Conservation (phyloP, 139 green algal species). For the Astrephomene gubernaculifera region DNA sequence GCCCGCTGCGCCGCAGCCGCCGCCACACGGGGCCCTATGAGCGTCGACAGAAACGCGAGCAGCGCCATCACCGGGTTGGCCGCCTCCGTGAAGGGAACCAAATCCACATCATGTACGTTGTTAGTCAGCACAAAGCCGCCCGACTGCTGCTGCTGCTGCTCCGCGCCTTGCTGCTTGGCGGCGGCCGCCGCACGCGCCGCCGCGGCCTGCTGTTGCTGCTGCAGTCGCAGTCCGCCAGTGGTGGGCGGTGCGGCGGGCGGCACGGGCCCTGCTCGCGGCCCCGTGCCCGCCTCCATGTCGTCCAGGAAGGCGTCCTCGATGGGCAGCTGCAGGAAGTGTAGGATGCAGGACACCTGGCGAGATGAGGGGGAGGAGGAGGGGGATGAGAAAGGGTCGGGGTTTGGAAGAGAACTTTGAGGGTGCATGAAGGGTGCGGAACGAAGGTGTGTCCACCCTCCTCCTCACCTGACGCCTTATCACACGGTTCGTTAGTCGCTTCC, state of each 20-base stretch:
- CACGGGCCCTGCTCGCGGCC: not conserved
- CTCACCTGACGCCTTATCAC: not conserved
- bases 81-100: conserved; percentile 82
- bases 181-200: not conserved
- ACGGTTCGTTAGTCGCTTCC: not conserved
- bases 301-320: conserved; percentile 92
- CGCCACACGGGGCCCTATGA: conserved; percentile 87
- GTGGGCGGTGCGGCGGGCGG: not conserved
- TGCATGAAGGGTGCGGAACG: not conserved
- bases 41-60: conserved; percentile 81
- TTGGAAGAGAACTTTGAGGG: not conserved
- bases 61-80: conserved; percentile 89
- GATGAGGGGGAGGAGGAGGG: not conserved
- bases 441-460: not conserved
- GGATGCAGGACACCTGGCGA: conserved; percentile 83
- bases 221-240: conserved; percentile 2
- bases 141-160: not conserved
- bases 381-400: not conserved
- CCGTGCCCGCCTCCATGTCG: conserved; percentile 62
- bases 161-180: not conserved
- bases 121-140: not conserved
- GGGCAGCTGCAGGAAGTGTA: conserved; percentile 91
- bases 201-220: not conserved
- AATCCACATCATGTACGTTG: conserved; percentile 20
- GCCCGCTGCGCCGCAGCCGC: conserved; percentile 86